A percentile compares a stretch with the other conserved stretches of the same genome.
These are phyloP conservation scores for Lactarius akahatsu DNA, from an alignment of 768 basidiomycete species.

Conservation along the genomic window DNA sequence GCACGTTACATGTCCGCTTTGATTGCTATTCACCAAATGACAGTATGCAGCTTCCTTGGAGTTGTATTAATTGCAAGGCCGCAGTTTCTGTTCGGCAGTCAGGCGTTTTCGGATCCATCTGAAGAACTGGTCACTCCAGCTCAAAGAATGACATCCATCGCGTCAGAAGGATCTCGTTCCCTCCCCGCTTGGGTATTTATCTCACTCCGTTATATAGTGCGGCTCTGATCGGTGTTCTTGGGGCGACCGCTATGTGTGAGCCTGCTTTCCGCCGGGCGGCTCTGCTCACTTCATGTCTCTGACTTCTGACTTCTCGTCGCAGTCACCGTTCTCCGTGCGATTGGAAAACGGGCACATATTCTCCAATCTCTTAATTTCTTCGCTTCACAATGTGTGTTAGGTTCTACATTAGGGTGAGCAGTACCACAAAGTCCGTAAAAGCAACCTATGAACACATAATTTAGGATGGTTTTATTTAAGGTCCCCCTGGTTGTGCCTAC, in stretches of 20 bases:
- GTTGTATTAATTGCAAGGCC: constrained; percentile 64
- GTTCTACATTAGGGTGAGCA: constrained; percentile 36
- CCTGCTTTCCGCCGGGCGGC: constrained; percentile 12
- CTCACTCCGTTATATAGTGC: constrained; percentile 41
- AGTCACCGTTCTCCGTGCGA: constrained; percentile 59
- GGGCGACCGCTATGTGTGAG: constrained; percentile 69
- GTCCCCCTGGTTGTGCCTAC: constrained; percentile 48
- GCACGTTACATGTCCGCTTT: too few species aligned
- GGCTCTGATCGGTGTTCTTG: constrained; percentile 62
- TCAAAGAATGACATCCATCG: constrained; percentile 58
- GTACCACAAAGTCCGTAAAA: background rate
- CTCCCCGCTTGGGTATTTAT: background rate
- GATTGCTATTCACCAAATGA: background rate
- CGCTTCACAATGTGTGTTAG: constrained; percentile 53
- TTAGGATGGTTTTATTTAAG: constrained; percentile 46
- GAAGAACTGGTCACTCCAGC: constrained; percentile 31
- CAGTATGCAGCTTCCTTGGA: background rate
- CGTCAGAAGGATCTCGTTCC: constrained; percentile 37
- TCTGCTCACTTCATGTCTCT: background rate
- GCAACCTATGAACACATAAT: background rate
- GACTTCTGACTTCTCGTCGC: background rate
- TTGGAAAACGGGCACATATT: constrained; percentile 74
- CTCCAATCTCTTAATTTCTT: constrained; percentile 72
- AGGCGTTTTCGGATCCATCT: constrained; percentile 1
- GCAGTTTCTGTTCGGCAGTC: constrained; percentile 61